These are phyloP conservation scores for Plenodomus tracheiphilus DNA, from an alignment of 2,329 filamentous ascomycete species.

Conservation along the genomic window DNA sequence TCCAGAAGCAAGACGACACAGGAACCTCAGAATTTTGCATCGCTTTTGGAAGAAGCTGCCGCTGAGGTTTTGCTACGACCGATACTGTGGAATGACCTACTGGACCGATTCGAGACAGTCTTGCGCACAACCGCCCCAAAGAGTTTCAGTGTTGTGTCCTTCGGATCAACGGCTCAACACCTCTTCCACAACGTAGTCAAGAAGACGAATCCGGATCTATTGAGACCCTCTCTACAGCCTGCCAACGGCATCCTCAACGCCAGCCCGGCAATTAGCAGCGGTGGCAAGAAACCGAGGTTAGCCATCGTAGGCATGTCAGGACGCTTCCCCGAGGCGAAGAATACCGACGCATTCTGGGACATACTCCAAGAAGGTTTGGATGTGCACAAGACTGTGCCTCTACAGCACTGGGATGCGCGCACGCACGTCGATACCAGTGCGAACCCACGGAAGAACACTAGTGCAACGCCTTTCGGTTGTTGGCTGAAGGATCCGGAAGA, in stretches of 20 bases:
- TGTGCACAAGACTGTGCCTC: not conserved
- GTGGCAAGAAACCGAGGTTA: not conserved
- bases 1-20: no score
- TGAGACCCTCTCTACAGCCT: not conserved
- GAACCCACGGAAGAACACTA: not conserved
- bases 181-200: constrained; percentile 1
- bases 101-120: not conserved
- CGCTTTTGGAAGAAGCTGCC: not conserved
- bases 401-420: not conserved
- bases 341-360: constrained; percentile 6
- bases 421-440: constrained; percentile 1
- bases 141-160: not conserved
- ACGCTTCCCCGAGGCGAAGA: constrained; percentile 3
- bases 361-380: constrained; percentile 4
- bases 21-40: not conserved
- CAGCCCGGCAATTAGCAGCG: no score
- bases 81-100: not conserved
- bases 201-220: not conserved
- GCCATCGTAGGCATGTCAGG: constrained; percentile 6
- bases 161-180: not conserved
- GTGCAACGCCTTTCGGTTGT: constrained; percentile 18
- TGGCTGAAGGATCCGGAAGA: constrained; percentile 22
- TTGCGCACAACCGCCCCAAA: not conserved
- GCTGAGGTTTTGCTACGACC: not conserved
- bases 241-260: no score